Evolutionary conservation across 2,329 filamentous ascomycete genomes (phyloP), one percentile per base, ranked within the genome.

Genomic region (Fusarium tricinctum): DNA sequence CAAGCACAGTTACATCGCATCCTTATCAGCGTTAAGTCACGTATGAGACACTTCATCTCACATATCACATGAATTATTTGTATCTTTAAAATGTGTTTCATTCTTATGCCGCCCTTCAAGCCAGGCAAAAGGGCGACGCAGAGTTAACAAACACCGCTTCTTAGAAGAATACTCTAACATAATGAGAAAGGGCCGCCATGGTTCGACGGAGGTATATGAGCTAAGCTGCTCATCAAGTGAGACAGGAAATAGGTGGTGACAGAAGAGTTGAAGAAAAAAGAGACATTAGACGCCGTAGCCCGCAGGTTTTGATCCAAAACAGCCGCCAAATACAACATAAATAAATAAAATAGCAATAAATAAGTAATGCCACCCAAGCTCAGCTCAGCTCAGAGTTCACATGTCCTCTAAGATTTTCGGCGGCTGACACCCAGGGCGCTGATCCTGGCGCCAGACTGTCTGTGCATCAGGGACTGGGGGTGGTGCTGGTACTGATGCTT

Each of bases 371-470:
- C 30, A 51, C 40, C 43, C 43, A 69, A 67, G 42, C 32, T 59
- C 52, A 30, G 42, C 32, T 59, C 52, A 33, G 44, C 44, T 51
- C 65, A 53, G 44, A 38, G 33, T n/a, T 38, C 33, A 38, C 15
- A 45, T 58, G 53, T 56, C 51, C 54, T 64, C 63, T 52, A 57
- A 66, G 49, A 60, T 66, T 63, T 63, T 80, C 75, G 86, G 68
- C 86, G 84, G 49, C 83, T 79, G 58, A 82, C 81, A 8, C 88
- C 88, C 9, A 90, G 81, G 52, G 88, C 88, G 72, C 87, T 89
- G 77, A 91, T 89, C 66, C 88, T 80, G 26, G 88, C 88, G 55
- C 88, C 88, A 7, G 88, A 87, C 2, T 88, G 83, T 61, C 88
- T 81, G 78, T 89, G 86, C 54, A 90, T 84, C 66, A 91, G 81